Evolutionary conservation across 257 asterid genomes (phyloP).

Genomic region (Hygrophila difformis): DNA sequence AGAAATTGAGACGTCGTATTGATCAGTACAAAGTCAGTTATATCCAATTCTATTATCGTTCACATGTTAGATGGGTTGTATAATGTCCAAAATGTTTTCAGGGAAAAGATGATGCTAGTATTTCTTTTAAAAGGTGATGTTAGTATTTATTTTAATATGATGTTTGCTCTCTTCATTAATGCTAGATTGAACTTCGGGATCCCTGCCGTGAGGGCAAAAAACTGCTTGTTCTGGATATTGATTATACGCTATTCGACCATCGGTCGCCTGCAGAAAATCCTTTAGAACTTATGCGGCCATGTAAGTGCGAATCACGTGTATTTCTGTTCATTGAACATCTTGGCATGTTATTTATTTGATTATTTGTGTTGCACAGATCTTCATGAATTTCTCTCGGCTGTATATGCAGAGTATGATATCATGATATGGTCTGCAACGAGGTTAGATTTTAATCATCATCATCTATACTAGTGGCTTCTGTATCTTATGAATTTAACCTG

Average conservation of each 20-base stretch:
- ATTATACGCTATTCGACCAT: slow-evolving; percentile 90
- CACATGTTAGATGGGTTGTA: slow-evolving; percentile 1
- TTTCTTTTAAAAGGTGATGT: not conserved
- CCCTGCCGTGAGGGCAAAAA: slow-evolving; percentile 95
- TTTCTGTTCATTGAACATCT: slow-evolving; percentile 9
- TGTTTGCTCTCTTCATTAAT: slow-evolving; percentile 14
- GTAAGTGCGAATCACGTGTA: slow-evolving; percentile 36
- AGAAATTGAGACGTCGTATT: slow-evolving; percentile 76
- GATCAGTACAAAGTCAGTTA: slow-evolving; percentile 62
- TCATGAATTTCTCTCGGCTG: slow-evolving; percentile 92
- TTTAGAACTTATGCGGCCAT: slow-evolving; percentile 84
- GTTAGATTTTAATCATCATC: slow-evolving; percentile 27
- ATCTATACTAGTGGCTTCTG: not conserved
- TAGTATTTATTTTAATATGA: slow-evolving; percentile 2
- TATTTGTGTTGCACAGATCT: slow-evolving; percentile 47
- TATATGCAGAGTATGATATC: slow-evolving; percentile 85
- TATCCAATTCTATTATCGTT: slow-evolving; percentile 2
- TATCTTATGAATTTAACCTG: too few relatives aligned
- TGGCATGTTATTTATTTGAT: not conserved
- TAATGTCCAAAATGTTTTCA: not conserved
- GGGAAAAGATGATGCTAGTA: not conserved
- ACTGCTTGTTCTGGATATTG: slow-evolving; percentile 86
- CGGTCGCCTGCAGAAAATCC: slow-evolving; percentile 96
- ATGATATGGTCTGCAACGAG: slow-evolving; percentile 98
- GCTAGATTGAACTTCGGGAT: slow-evolving; percentile 67